Evolutionary conservation across 192 early-diverging fungal genomes (phyloP), one percentile per base, ranked within the genome.

Genomic region (Tieghemiomyces parasiticus): DNA sequence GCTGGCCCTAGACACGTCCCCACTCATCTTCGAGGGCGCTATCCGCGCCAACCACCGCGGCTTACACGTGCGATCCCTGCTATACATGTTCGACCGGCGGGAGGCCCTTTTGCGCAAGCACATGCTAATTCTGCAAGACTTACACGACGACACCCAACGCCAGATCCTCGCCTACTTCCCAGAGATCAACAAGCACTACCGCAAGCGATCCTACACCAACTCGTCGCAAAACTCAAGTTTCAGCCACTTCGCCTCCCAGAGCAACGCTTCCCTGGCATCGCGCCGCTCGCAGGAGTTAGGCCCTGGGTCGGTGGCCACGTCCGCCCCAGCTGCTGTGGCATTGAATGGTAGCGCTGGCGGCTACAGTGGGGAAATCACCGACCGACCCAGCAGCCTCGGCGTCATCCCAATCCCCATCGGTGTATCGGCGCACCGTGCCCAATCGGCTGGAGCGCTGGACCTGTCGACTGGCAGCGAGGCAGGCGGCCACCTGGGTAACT

Each of bases 1-100:
- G 8, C 10, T 58, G 55, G 55, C 55, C 4, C n/a, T 58, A 20
- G 55, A 58, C 33, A 58, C 55, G 4, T 58, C 55, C 16, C 55
- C 55, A 1, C 32, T 58, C n/a, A 58, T 58, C 55, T 58, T 58
- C 32, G 55, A 58, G n/a, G 55, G 55, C 16, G 55, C 55, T 20
- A 58, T 34, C 19, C 55, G 55, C 4, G 55, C 34, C 24, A 12
- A 35, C 55, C 55, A 58, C 55, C 34, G 35, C 19, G 55, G 55
- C 4, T 22, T 58, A 35, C 55, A 34, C 33, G 55, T 58, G 20
- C 30, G 55, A 38, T 16, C 55, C 22, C 35, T 58, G 26, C 33
- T 58, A n/a, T 58, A 58, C 35, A 58, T 58, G 55, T 58, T 58
- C 33, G 55, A 58, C 33, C 55, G 55, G n/a, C 55, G 55, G 33